Percentiles rank a stretch among this genome's conserved stretches.
phyloP scores from a whole-genome alignment of 345 rosid genomes.

The Gynandropsis gynandra region DNA sequence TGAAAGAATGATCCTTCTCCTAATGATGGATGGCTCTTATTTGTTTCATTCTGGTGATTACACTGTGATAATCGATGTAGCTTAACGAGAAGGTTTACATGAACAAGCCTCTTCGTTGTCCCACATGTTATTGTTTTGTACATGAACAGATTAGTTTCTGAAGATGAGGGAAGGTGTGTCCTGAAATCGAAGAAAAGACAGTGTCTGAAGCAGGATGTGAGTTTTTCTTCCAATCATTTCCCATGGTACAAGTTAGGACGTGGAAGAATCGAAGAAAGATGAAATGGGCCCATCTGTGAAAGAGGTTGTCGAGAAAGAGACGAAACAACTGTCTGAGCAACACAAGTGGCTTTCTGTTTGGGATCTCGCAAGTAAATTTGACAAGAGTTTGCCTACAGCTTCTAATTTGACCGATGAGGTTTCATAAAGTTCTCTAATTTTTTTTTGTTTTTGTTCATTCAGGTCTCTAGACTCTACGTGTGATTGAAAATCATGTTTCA shows the following conservation, averaged over 20 bases:
- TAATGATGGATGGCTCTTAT: too few species aligned
- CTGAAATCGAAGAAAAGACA: conserved; percentile 24
- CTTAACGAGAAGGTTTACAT: too few species aligned
- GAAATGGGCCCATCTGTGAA: conserved; percentile 63
- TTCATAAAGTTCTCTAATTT: neutral
- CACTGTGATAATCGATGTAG: too few species aligned
- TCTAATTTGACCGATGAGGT: conserved; percentile 87
- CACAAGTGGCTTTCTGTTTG: conserved; percentile 97
- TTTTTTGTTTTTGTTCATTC: conserved; percentile 1
- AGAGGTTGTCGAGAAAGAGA: conserved; percentile 81
- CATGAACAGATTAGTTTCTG: conserved; percentile 5
- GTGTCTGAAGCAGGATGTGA: conserved; percentile 50
- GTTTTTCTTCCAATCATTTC: conserved; percentile 64
- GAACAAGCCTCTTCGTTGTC: too few species aligned
- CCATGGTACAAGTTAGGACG: conserved; percentile 87
- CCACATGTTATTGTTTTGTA: neutral
- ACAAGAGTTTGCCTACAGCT: conserved; percentile 82
- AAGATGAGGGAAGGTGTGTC: conserved; percentile 31
- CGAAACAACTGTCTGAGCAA: conserved; percentile 59
- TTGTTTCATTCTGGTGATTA: too few species aligned
- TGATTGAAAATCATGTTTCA: too few species aligned
- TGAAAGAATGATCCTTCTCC: too few species aligned
- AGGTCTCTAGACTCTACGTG: neutral
- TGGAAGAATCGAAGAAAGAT: conserved; percentile 80
- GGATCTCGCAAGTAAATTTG: conserved; percentile 92